Base-by-base conservation (phyloP, 352 stramenopile genomes). In the Phytopythium oedochilum region DNA sequence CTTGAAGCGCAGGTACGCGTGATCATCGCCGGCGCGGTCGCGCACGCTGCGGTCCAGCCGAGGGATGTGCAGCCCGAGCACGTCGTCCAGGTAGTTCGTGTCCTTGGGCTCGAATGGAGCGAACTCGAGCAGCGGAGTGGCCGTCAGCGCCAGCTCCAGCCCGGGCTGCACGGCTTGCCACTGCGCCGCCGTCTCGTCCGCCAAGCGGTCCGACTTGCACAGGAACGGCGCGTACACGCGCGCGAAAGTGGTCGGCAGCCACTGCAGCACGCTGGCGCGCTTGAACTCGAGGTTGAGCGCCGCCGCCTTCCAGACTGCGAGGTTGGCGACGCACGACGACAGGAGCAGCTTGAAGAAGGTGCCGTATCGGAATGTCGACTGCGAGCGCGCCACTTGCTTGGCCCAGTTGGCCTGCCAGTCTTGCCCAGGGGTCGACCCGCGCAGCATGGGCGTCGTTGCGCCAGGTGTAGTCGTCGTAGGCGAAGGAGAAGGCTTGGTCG, bases 1-100 rank as follows among this genome's bases (percentile, higher is more conserved):
- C 64, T 94, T 92, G 57, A 92, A 94, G 23, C 80, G 82, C 44
- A 94, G 59, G 51, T 90, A 92, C n/a, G 80, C 80, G 50, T 92
- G 78, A 58, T 94, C 83, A 43, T 93, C 80, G 15, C 83, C 80
- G 5, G 63, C 76, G 38, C 85, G 83, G 50, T 95, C 85, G 23
- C 83, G 85, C 50, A 93, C 85, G 58, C 83, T 84, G 11, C 83
- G 78, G 50, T 95, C 79, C 5, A 95, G 61, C 20, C 85, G 79
- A 15, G 85, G 81, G 49, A 95, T 72, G 57, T 95, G 85, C 10
- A 91, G 61, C 34, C 69, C 72, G 12, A 95, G 61, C 45, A 95
- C 83, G 48, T 93, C 83, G 47, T 95, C 77, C 44, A 95, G 63
- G 63, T 88, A 88, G 45, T 63, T 81, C 60, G 80, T 90, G 64